phyloP scores from a whole-genome alignment of 371 early-diverging fungal genomes.

The Mucor indicus region DNA sequence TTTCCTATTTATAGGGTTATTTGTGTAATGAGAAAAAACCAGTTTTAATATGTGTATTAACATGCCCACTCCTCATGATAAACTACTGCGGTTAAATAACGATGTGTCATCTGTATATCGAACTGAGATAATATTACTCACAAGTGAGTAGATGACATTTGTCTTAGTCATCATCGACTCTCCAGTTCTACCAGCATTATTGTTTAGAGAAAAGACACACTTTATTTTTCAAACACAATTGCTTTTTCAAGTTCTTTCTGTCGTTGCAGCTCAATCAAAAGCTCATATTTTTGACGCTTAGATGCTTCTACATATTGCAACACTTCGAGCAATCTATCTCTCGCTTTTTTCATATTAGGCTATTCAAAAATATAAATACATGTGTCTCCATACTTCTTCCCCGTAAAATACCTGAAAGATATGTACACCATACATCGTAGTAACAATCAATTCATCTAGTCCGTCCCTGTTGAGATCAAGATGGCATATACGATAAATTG shows the following conservation, averaged over 20 bases:
- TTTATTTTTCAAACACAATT: slow-evolving; percentile 36
- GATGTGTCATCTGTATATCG: too few relatives aligned
- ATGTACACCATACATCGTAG: slow-evolving; percentile 72
- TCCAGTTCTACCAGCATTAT: too few relatives aligned
- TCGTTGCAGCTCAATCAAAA: slow-evolving; percentile 35
- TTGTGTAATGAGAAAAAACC: too few relatives aligned
- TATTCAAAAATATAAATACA: slow-evolving; percentile 1
- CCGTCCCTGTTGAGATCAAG: slow-evolving; percentile 73
- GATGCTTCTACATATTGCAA: slow-evolving; percentile 41
- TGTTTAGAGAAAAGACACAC: neutral
- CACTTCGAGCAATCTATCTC: slow-evolving; percentile 34
- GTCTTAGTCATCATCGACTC: too few relatives aligned
- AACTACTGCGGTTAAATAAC: too few relatives aligned
- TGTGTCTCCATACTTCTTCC: neutral
- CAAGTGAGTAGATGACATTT: too few relatives aligned
- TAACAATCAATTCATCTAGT: slow-evolving; percentile 66
- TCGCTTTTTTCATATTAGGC: slow-evolving; percentile 49
- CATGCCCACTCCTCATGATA: too few relatives aligned
- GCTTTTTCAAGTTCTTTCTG: slow-evolving; percentile 43
- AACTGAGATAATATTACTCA: too few relatives aligned
- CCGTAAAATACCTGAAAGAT: slow-evolving; percentile 49
- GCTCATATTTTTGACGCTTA: slow-evolving; percentile 38
- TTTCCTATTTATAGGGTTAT: too few relatives aligned
- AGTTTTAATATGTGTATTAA: too few relatives aligned
- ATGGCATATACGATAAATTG: slow-evolving; percentile 65